These are phyloP conservation scores for Nigrospora osmanthi DNA, from an alignment of 2,329 filamentous ascomycete species.

Conservation along the genomic window DNA sequence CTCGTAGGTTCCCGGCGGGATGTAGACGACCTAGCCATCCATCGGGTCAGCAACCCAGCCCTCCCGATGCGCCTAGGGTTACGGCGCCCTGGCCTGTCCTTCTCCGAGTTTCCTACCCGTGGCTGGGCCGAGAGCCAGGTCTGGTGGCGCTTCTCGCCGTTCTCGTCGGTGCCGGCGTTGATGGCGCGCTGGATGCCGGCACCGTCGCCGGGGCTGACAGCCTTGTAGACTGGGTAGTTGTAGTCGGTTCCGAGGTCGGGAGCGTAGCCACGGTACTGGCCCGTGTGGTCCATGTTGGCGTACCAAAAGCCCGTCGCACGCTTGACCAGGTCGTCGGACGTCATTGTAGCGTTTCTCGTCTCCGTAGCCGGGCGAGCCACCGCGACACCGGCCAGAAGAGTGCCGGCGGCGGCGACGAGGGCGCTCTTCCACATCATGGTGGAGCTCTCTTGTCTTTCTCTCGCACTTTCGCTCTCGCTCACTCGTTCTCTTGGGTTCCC, in stretches of 20 bases:
- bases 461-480: too few relatives aligned
- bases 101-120: conserved; percentile 15
- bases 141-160: conserved; percentile 22
- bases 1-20: conserved; percentile 32
- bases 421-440: not conserved
- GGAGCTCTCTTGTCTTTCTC: not conserved
- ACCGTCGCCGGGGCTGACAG: conserved; percentile 27
- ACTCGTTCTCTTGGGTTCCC: too few relatives aligned
- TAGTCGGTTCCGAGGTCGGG: conserved; percentile 29
- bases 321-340: not conserved
- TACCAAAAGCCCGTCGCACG: conserved; percentile 28
- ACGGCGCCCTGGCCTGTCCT: not conserved
- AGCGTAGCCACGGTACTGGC: conserved; percentile 26
- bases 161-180: conserved; percentile 19
- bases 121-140: conserved; percentile 34
- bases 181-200: conserved; percentile 29
- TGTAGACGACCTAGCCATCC: conserved; percentile 28
- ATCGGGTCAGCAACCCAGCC: conserved; percentile 3
- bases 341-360: too few relatives aligned
- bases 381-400: not conserved
- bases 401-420: not conserved
- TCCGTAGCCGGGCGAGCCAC: not conserved
- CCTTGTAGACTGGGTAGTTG: conserved; percentile 28
- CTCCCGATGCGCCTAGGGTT: not conserved
- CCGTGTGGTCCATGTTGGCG: conserved; percentile 31